A percentile compares a stretch with the other conserved stretches of the same genome.
These are phyloP conservation scores for Solanum verrucosum DNA, from an alignment of 257 asterid species.

Conservation along the genomic window DNA sequence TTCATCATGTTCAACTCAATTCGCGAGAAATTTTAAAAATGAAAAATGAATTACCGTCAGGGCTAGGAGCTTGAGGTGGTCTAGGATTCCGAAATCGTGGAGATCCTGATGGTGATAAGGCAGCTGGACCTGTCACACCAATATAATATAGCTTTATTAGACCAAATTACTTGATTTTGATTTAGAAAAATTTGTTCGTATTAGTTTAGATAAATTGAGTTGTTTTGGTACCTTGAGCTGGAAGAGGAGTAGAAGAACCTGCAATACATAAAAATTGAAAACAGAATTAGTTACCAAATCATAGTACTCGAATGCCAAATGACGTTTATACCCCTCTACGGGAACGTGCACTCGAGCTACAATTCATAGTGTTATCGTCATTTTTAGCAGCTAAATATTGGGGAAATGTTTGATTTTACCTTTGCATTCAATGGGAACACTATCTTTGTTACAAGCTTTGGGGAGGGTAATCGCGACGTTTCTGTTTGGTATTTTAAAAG, in stretches of 20 bases:
- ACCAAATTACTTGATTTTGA: neutral
- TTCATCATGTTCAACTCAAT: neutral
- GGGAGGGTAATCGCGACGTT: slow-evolving; percentile 59
- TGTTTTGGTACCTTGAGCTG: slow-evolving; percentile 51
- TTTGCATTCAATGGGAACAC: slow-evolving; percentile 72
- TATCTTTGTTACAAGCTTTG: slow-evolving; percentile 54
- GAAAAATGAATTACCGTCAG: slow-evolving; percentile 13
- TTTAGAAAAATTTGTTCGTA: neutral
- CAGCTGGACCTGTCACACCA: slow-evolving; percentile 21
- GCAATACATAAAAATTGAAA: neutral
- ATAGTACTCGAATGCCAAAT: neutral
- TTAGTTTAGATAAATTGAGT: neutral
- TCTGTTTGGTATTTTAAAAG: slow-evolving; percentile 51
- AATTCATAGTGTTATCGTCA: neutral
- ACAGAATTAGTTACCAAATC: neutral
- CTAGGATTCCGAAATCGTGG: slow-evolving; percentile 12
- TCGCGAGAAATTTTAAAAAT: neutral
- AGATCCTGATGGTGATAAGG: slow-evolving; percentile 14
- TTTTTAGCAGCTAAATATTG: neutral
- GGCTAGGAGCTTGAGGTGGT: slow-evolving; percentile 12
- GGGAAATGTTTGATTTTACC: slow-evolving; percentile 14
- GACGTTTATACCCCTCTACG: neutral
- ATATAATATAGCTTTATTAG: neutral
- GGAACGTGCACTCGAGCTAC: neutral
- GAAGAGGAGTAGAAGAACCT: slow-evolving; percentile 42